These are phyloP conservation scores for Colletotrichum tropicale DNA, from an alignment of 2,329 filamentous ascomycete species.

Conservation along the genomic window DNA sequence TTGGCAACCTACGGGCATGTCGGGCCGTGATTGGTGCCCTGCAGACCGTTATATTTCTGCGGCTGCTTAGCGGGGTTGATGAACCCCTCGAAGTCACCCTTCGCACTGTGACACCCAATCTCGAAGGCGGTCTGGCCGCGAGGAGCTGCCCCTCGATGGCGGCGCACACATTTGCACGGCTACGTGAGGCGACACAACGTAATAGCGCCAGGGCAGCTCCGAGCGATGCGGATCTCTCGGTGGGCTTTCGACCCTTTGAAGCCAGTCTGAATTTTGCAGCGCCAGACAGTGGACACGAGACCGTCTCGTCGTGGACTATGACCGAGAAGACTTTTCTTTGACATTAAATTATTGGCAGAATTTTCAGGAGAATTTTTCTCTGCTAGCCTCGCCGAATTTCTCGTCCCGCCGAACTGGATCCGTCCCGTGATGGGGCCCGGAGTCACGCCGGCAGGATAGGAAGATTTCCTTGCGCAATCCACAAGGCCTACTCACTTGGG, in stretches of 20 bases:
- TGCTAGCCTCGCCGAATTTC: neutral
- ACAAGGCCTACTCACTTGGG: neutral
- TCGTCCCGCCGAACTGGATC: neutral
- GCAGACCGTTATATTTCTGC: constrained; percentile 17
- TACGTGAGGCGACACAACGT: neutral
- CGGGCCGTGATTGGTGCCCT: constrained; percentile 17
- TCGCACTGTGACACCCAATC: constrained; percentile 12
- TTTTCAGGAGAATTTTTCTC: neutral
- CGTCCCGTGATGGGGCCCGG: neutral
- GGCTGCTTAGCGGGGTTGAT: constrained; percentile 12
- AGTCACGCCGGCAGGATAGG: neutral
- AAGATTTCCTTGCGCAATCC: neutral
- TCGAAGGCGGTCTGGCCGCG: neutral
- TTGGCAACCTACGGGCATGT: neutral
- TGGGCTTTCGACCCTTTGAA: neutral
- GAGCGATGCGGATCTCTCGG: constrained; percentile 4
- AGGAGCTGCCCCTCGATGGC: neutral
- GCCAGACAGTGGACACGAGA: neutral
- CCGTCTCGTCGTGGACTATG: neutral
- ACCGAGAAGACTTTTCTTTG: neutral
- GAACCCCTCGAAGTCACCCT: neutral
- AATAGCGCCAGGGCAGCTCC: constrained; percentile 8
- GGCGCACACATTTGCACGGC: neutral
- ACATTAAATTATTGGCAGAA: neutral
- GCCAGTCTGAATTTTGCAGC: neutral